Evolutionary conservation across 768 basidiomycete genomes (phyloP).

Genomic region (Lactarius evosmus): DNA sequence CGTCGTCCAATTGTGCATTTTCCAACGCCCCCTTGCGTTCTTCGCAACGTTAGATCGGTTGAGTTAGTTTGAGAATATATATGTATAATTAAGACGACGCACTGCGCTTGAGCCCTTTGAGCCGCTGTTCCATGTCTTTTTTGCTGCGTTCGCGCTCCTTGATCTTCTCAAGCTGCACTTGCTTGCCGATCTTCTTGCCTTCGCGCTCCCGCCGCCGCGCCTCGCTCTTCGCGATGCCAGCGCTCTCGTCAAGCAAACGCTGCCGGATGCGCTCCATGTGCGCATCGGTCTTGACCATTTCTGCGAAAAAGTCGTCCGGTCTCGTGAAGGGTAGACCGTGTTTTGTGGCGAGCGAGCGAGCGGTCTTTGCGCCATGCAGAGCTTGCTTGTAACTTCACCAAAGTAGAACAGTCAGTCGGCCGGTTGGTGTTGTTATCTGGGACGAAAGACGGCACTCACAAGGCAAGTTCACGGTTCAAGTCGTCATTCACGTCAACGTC

Average conservation of each 20-base stretch:
- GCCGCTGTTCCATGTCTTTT: slow-evolving; percentile 86
- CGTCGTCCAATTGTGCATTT: slow-evolving; percentile 53
- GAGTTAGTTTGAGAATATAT: background rate
- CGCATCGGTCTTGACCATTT: slow-evolving; percentile 96
- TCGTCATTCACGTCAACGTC: slow-evolving; percentile 82
- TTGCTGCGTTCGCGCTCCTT: slow-evolving; percentile 86
- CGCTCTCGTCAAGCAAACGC: slow-evolving; percentile 81
- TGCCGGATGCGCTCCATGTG: slow-evolving; percentile 98
- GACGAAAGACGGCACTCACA: slow-evolving; percentile 53
- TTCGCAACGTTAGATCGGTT: slow-evolving; percentile 33
- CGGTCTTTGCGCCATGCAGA: slow-evolving; percentile 73
- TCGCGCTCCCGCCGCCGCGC: slow-evolving; percentile 89
- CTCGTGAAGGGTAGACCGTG: slow-evolving; percentile 84
- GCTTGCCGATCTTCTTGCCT: slow-evolving; percentile 97
- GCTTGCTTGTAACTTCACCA: slow-evolving; percentile 88
- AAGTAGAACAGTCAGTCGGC: slow-evolving; percentile 4
- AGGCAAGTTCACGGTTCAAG: slow-evolving; percentile 90
- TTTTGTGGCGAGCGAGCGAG: slow-evolving; percentile 72
- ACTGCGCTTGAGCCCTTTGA: slow-evolving; percentile 91
- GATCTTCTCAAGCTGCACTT: slow-evolving; percentile 92
- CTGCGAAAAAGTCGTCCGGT: slow-evolving; percentile 92
- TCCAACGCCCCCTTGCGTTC: slow-evolving; percentile 85
- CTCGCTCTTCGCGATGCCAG: slow-evolving; percentile 87
- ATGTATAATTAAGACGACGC: slow-evolving; percentile 32
- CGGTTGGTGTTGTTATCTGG: background rate